Base-by-base conservation (phyloP, 257 asterid species). In the Solanum dulcamara region DNA sequence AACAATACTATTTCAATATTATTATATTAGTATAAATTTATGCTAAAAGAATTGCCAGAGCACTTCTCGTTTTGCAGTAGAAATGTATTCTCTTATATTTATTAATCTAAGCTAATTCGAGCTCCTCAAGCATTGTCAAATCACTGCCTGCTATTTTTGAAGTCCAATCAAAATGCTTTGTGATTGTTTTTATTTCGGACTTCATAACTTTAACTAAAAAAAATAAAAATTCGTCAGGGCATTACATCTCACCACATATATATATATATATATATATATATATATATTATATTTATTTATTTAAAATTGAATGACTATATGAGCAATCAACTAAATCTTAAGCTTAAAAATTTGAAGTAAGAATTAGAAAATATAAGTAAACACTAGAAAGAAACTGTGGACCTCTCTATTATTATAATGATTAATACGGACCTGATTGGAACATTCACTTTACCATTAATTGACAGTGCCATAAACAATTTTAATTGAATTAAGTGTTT, bases 1-100 rank as follows among this genome's bases (percentile, higher is more conserved):
- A n/a, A n/a, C n/a, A n/a, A n/a, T n/a, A n/a, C 0, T 7, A 0
- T 7, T 53, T 53, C 18, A 53, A 6, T 53, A 7, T 42, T 0
- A 10, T 10, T 10, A 42, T 42, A n/a, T n/a, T n/a, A n/a, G n/a
- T n/a, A n/a, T n/a, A n/a, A n/a, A n/a, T n/a, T n/a, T n/a, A n/a
- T n/a, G n/a, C n/a, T n/a, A n/a, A n/a, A n/a, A n/a, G n/a, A n/a
- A n/a, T n/a, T n/a, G n/a, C n/a, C n/a, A n/a, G n/a, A n/a, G n/a
- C n/a, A n/a, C n/a, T n/a, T n/a, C n/a, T n/a, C n/a, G n/a, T n/a
- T n/a, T n/a, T n/a, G n/a, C n/a, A n/a, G n/a, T n/a, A n/a, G n/a
- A n/a, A n/a, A n/a, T n/a, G n/a, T n/a, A n/a, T n/a, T n/a, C n/a
- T n/a, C n/a, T n/a, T n/a, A n/a, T n/a, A n/a, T n/a, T n/a, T n/a